Percentiles rank a stretch among this genome's conserved stretches.
Conservation (phyloP, 441 rosid genomes). For the Bocquillonia castaneifolia region DNA sequence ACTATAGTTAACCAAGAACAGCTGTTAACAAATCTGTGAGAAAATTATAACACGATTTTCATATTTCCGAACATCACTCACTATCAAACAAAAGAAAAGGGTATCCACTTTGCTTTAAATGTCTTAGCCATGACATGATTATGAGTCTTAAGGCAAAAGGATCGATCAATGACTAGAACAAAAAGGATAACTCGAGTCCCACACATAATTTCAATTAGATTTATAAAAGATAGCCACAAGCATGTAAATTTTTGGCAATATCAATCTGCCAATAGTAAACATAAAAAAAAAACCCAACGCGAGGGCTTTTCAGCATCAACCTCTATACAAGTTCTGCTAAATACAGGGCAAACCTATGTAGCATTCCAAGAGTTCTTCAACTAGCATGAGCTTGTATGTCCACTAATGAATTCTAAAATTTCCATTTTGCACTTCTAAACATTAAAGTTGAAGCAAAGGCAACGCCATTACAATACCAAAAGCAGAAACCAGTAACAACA, state of each 20-base stretch:
- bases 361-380: constrained; percentile 14
- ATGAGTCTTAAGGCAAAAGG: not conserved
- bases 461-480: constrained; percentile 90
- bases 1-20: not conserved
- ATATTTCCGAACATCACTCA: not conserved
- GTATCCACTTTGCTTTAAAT: not conserved
- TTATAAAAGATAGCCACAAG: constrained; percentile 16
- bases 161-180: not conserved
- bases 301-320: constrained; percentile 13
- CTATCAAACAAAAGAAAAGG: not conserved
- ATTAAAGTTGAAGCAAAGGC: constrained; percentile 84
- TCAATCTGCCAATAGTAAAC: constrained; percentile 23
- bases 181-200: not conserved
- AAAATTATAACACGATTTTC: too few relatives aligned
- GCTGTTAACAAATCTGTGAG: too few relatives aligned
- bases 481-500: constrained; percentile 74
- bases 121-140: too few relatives aligned
- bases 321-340: constrained; percentile 32
- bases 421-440: constrained; percentile 13
- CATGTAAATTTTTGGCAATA: constrained; percentile 13
- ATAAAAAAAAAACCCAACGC: constrained; percentile 20
- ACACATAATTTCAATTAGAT: constrained; percentile 2
- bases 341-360: constrained; percentile 24
- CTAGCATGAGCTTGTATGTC: constrained; percentile 17
- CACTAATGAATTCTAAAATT: constrained; percentile 23